Conservation (phyloP, 352 stramenopile species). For the Globisporangium apiculatum region DNA sequence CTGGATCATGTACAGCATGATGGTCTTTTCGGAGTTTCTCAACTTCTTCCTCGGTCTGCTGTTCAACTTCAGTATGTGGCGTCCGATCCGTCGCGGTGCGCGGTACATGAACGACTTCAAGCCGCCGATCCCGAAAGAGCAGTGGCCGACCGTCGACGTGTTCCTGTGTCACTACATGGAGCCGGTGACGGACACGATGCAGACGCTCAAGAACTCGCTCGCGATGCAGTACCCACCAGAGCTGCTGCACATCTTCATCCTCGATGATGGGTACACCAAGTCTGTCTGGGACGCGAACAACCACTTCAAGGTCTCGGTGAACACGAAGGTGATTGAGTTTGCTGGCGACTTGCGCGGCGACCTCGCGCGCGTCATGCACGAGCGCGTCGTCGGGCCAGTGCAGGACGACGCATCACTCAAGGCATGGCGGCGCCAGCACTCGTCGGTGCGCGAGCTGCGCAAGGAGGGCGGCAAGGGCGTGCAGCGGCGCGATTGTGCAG, state of each 20-base stretch:
- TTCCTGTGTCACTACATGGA: slow-evolving; percentile 90
- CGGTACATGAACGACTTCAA: slow-evolving; percentile 89
- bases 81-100: slow-evolving; percentile 79
- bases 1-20: slow-evolving; percentile 84
- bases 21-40: slow-evolving; percentile 84
- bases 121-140: slow-evolving; percentile 80
- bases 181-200: slow-evolving; percentile 75
- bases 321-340: slow-evolving; percentile 87
- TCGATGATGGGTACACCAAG: slow-evolving; percentile 88
- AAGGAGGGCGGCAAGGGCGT: slow-evolving; percentile 79
- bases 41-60: slow-evolving; percentile 84
- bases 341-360: slow-evolving; percentile 78
- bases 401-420: slow-evolving; percentile 73
- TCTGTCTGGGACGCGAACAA: slow-evolving; percentile 88
- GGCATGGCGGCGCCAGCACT: slow-evolving; percentile 82
- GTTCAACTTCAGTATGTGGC: slow-evolving; percentile 91
- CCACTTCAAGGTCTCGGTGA: slow-evolving; percentile 87
- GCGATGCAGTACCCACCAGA: slow-evolving; percentile 85
- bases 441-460: slow-evolving; percentile 73
- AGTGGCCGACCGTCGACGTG: slow-evolving; percentile 85
- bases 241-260: slow-evolving; percentile 80
- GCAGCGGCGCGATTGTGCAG: slow-evolving; percentile 77
- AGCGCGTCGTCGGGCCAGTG: slow-evolving; percentile 73
- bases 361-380: slow-evolving; percentile 80
- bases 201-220: slow-evolving; percentile 84